Base-by-base conservation (phyloP, 2,329 filamentous ascomycete species). In the Clarireedia hainanense region DNA sequence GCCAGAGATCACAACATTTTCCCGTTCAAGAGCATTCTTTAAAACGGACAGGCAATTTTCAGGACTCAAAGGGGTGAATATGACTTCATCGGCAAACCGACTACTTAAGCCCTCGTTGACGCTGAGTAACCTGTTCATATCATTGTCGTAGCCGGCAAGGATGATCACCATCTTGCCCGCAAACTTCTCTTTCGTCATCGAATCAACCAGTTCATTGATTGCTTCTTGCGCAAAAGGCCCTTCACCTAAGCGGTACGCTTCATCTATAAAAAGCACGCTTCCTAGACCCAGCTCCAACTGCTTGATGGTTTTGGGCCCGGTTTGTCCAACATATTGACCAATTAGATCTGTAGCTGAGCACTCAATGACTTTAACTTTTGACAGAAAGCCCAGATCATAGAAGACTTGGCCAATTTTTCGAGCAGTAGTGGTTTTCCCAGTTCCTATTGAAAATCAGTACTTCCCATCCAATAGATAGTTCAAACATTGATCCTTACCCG, bases 361-460 rank as follows among this genome's bases (percentile, higher is more conserved):
- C 53, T 89, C 84, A 0, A 83, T 67, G 0, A 90, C 83, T 26
- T 84, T 78, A 0, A 75, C 76, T 0, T 73, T 74, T 0, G 79
- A 70, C 0, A 91, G 71, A 36, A 91, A 80, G 0, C 86, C 86
- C 76, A 90, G 80, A 61, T 91, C 83, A 64, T 88, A 91, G 64
- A 81, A 91, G 0, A 91, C 74, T 59, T 88, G 80, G 3, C 87
- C 87, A 77, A 91, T 88, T 58, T 84, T 86, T n/a, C 77, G 73
- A 0, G 88, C 88, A 0, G 79, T 89, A 0, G 83, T 84, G 0
- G 86, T 89, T 64, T 91, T 91, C 0, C 87, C 88, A 0, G 86
- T 90, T 0, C 79, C 78, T 78, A 48, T 55, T 55, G 57, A 27
- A 27, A 15, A 54, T 43, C 24, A 17, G 58, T 30, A 47, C 9